Evolutionary conservation across 306 rosid species (phyloP), one percentile per base, ranked within the genome.

Genomic region (Mimosa pudica): DNA sequence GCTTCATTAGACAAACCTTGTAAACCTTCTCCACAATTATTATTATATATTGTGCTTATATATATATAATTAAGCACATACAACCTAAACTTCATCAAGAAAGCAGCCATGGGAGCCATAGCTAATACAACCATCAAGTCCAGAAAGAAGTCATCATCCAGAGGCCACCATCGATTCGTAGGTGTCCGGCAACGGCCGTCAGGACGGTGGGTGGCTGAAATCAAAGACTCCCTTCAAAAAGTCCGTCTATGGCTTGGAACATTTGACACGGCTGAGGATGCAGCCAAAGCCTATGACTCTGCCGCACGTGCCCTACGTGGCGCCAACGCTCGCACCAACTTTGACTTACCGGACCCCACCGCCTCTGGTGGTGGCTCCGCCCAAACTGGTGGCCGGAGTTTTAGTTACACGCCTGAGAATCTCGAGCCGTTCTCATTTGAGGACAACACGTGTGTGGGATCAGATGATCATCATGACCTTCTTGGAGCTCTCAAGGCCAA

Each of bases 151-250:
- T 14, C 83, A 44, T 78, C 88, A 17, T 79, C 84, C 17, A 82
- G 87, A 71, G 83, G 89, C 12, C 87, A 85, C 75, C 84, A 80
- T 5, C 69, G 73, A 3, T 89, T 77, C 7, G 88, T 89, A 7
- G 91, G 91, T 0, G 88, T 87, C 3, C 82, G 88, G 10, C 88
- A 85, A 70, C 76, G 90, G 58, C 92, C 92, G 8, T 86, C 88
- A 0, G 92, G 92, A 6, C 78, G 89, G 83, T 88, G 92, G 92
- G 92, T 88, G 11, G 87, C 92, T 3, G 89, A 88, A 81, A 88
- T 88, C 79, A 88, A 85, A 66, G 93, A 89, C 79, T 87, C 92
- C 0, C 17, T 80, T 46, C 88, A 87, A 30, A 89, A 89, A 78
- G 84, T 85, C 20, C 83, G 89, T 60, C 88, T 89, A 1, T 87